Base-by-base conservation (phyloP, 1,139 yeast genomes). In the Lodderomyces orthopsilosis region DNA sequence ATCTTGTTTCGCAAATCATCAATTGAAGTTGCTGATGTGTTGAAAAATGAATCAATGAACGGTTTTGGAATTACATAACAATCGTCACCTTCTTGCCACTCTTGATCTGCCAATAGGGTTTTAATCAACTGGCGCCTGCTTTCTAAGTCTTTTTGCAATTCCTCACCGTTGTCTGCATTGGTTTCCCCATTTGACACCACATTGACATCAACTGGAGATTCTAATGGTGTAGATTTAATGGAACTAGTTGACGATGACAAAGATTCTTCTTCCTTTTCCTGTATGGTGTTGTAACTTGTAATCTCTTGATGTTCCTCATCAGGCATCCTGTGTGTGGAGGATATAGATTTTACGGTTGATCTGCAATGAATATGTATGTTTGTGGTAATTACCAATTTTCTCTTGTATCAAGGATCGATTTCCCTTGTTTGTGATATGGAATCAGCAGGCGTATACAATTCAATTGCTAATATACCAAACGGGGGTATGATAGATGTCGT, bases 21-120 rank as follows among this genome's bases (percentile, higher is more conserved):
- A 35, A 69, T 57, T 3, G 64, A 51, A 1, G 48, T 44, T 7
- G 58, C 66, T n/a, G 57, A 53, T 13, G 52, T 41, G 26, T 56
- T 57, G 19, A 70, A 52, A 35, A 70, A 63, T 22, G 51, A 46
- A 39, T 58, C 53, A 10, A 70, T 51, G 47, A 59, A 70, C 1
- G 51, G 54, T 10, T 59, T 51, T 1, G 75, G 65, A n/a, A 71
- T 61, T 40, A 71, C 48, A 49, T 61, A 65, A 66, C 73, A 63
- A 24, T 57, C 55, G 42, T 68, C 75, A 9, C 75, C 76, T 46
- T 66, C 70, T 30, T 55, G 46, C 27, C 58, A 57, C n/a, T 34
- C 24, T 27, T 50, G 48, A 10, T 49, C 45, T 8, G 44, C 47
- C 14, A 66, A 46, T 17, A 64, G 51, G 12, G 57, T 56, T 24